Percentiles rank a stretch among this genome's conserved stretches.
Evolutionary conservation across 768 basidiomycete genomes (phyloP).

Genomic region (Mycena pura): DNA sequence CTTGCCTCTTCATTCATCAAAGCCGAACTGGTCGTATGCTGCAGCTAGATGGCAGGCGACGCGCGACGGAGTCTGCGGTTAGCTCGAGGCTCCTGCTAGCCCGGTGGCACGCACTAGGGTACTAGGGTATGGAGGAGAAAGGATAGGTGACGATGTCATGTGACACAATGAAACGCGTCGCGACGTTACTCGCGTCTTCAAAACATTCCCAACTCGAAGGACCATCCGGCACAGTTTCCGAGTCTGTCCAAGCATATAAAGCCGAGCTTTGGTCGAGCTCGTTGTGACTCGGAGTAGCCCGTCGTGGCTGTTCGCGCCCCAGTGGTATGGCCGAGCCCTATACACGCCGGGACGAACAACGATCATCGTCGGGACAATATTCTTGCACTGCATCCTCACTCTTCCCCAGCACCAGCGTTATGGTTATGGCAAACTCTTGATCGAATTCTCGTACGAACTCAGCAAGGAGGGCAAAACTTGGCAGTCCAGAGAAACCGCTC

Average conservation of each 20-base stretch:
- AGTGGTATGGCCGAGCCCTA: conserved; percentile 15
- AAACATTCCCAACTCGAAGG: too few relatives aligned
- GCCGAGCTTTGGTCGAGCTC: too few relatives aligned
- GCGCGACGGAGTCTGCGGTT: neutral
- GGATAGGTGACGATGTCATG: too few relatives aligned
- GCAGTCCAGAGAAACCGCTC: conserved; percentile 97
- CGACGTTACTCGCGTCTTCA: too few relatives aligned
- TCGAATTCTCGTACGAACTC: conserved; percentile 98
- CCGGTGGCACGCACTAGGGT: too few relatives aligned
- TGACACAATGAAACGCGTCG: too few relatives aligned
- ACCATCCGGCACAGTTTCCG: too few relatives aligned
- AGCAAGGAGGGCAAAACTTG: conserved; percentile 95
- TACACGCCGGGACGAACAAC: conserved; percentile 20
- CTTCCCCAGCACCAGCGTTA: conserved; percentile 97
- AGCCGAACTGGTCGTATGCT: neutral
- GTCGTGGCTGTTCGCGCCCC: neutral
- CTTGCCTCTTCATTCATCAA: conserved; percentile 17
- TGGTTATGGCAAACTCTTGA: conserved; percentile 93
- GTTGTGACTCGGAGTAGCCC: neutral
- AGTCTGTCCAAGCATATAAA: too few relatives aligned
- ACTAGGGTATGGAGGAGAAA: conserved; percentile 3
- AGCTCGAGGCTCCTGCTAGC: conserved; percentile 1
- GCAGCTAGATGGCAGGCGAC: neutral
- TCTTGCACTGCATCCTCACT: conserved; percentile 84
- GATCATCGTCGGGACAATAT: conserved; percentile 25